Percentiles rank a stretch among this genome's conserved stretches.
Conservation (phyloP, 2,329 filamentous ascomycete genomes). For the Epichloe hybrida region DNA sequence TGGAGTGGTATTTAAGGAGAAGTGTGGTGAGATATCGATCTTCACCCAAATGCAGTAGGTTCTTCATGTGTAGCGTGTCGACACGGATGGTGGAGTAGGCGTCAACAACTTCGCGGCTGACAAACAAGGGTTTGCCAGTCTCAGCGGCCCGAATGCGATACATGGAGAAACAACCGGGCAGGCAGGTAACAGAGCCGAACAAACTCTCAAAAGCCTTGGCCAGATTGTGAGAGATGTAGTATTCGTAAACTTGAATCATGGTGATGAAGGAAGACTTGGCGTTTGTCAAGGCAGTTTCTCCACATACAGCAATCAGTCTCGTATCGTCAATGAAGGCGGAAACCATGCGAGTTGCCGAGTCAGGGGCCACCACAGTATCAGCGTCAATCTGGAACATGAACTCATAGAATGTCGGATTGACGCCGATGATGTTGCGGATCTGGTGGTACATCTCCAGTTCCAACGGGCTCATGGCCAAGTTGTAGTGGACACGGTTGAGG, state of each 20-base stretch:
- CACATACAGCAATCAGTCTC: conserved; percentile 83
- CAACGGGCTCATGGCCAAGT: conserved; percentile 85
- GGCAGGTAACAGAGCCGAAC: conserved; percentile 92
- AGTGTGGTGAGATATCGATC: conserved; percentile 95
- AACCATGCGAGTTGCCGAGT: conserved; percentile 86
- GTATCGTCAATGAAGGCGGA: conserved; percentile 85
- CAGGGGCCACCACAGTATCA: conserved; percentile 82
- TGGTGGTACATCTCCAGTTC: conserved; percentile 98
- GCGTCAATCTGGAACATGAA: conserved; percentile 94
- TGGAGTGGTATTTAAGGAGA: conserved; percentile 78
- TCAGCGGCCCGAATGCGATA: conserved; percentile 92
- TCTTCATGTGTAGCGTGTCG: conserved; percentile 98
- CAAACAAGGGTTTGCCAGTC: conserved; percentile 88
- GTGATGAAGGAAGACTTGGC: conserved; percentile 87
- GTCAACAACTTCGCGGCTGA: conserved; percentile 82
- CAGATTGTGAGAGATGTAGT: conserved; percentile 97
- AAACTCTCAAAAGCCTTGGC: conserved; percentile 95
- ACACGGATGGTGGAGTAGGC: conserved; percentile 86
- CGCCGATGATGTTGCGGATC: conserved; percentile 95
- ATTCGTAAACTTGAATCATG: conserved; percentile 99
- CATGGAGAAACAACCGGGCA: conserved; percentile 98
- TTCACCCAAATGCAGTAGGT: conserved; percentile 87
- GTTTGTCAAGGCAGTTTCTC: conserved; percentile 87
- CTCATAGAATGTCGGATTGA: conserved; percentile 97
- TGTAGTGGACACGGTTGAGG: conserved; percentile 98